These are phyloP conservation scores for Saccharomycopsis javanensis DNA, from an alignment of 805 yeast species.

Conservation along the genomic window DNA sequence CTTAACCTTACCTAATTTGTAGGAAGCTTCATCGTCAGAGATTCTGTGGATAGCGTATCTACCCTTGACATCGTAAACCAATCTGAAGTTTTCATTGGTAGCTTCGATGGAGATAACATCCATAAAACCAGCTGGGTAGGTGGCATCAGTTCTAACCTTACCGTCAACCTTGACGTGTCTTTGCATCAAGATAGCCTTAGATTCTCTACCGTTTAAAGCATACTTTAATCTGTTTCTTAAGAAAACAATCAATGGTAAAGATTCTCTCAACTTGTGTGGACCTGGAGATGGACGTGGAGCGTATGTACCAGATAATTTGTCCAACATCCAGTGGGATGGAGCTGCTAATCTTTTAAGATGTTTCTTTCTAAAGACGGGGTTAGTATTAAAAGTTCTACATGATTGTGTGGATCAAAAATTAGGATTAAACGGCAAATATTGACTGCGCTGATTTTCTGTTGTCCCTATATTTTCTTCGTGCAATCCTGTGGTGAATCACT, in stretches of 20 bases:
- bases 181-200: constrained; percentile 96
- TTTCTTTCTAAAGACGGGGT: constrained; percentile 59
- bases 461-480: no score
- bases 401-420: no score
- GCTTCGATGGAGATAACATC: constrained; percentile 96
- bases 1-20: constrained; percentile 98
- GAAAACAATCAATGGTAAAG: constrained; percentile 93
- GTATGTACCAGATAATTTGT: constrained; percentile 98
- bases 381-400: no score
- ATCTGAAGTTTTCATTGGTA: constrained; percentile 99
- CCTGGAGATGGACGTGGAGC: constrained; percentile 99
- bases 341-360: constrained; percentile 99
- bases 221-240: constrained; percentile 98
- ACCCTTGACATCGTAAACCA: constrained; percentile 97
- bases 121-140: constrained; percentile 99
- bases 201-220: constrained; percentile 98
- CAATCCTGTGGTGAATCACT: no score
- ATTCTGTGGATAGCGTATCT: constrained; percentile 99
- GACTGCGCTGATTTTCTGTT: no score
- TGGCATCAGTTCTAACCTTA: constrained; percentile 97
- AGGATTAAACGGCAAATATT: no score
- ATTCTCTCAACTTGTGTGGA: constrained; percentile 98
- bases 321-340: constrained; percentile 99
- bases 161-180: constrained; percentile 98
- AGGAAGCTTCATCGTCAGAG: constrained; percentile 95